Evolutionary conservation across 2,329 filamentous ascomycete species (phyloP).

Genomic region (Fusarium euwallaceae): DNA sequence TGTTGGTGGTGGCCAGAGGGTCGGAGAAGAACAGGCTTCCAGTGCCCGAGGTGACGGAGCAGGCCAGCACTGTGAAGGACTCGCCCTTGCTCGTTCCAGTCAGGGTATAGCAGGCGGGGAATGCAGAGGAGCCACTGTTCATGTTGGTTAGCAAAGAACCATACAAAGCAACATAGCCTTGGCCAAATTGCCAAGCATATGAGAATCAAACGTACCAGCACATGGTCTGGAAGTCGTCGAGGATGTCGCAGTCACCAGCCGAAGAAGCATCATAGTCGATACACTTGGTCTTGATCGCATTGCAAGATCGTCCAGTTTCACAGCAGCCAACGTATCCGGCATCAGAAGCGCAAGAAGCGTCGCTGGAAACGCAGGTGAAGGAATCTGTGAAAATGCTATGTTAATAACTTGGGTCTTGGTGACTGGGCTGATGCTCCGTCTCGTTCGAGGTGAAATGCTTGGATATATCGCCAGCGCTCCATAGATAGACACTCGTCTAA

Average conservation of each 20-base stretch:
- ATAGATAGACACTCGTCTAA: not conserved
- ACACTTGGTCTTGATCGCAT: conserved; percentile 50
- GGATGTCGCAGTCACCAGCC: conserved; percentile 43
- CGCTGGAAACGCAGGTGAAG: conserved; percentile 46
- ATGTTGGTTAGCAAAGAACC: conserved; percentile 16
- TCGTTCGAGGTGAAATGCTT: not conserved
- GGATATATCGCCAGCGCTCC: not conserved
- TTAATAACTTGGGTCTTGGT: not conserved
- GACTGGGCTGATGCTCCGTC: not conserved
- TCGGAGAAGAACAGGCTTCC: conserved; percentile 50
- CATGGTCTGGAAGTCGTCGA: conserved; percentile 50
- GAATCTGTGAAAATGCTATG: conserved; percentile 36
- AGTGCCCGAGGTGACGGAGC: conserved; percentile 41
- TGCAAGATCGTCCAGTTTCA: conserved; percentile 45
- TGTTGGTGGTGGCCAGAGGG: conserved; percentile 38
- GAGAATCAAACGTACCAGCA: conserved; percentile 49
- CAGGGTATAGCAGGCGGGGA: conserved; percentile 48
- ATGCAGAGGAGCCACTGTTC: conserved; percentile 27
- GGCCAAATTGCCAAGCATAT: not conserved
- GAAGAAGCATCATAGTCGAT: conserved; percentile 48
- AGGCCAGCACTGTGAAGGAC: conserved; percentile 47
- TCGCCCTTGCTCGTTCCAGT: conserved; percentile 40
- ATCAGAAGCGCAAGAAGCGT: conserved; percentile 46
- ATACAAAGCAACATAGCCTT: not conserved
- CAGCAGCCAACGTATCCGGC: conserved; percentile 51